Evolutionary conservation across 2,329 filamentous ascomycete genomes (phyloP), one percentile per base, ranked within the genome.

Genomic region (Passalora sequoiae): DNA sequence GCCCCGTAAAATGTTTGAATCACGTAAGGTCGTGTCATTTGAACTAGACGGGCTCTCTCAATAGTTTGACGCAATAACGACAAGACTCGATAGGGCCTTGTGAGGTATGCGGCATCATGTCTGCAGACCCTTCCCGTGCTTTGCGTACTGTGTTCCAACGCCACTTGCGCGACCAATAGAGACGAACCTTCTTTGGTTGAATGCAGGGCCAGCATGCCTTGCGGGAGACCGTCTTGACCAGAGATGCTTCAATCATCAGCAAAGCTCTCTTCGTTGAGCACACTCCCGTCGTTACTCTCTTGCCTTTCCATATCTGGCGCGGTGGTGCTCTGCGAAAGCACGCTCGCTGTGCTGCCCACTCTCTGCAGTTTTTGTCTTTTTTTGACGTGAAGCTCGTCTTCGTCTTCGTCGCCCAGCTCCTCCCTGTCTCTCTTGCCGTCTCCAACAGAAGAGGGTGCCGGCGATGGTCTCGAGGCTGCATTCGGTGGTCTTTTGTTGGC

Each of bases 361-460:
- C 63, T 51, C 38, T 59, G 59, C 44, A 66, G 38, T 49, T 65
- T 65, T 52, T 63, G 60, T 39, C 62, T 50, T 47, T 66, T 66
- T 56, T 62, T 62, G n/a, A 64, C 51, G 41, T 60, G 58, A 1
- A 46, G 46, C 24, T 52, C 55, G 24, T 64, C 60, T 16, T 61
- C 57, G 9, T 60, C 59, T 13, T 59, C 59, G n/a, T 57, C 58
- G 7, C 60, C 60, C 25, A 58, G 36, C 48, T 63, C 61, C 13
- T 66, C 63, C 25, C 61, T 38, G 38, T 64, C 61, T 40, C 62
- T 51, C 53, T 65, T 65, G 15, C 58, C 50, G 7, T 54, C 51
- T 32, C 56, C 47, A 13, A 49, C 44, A 27, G 47, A 54, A 35
- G 49, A 49, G 16, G 52, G 52, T 9, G 50, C 52, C 6, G 53